Percentiles rank a stretch among this genome's conserved stretches.
Conservation (phyloP, 2,329 filamentous ascomycete genomes). For the Cryphonectria japonica region DNA sequence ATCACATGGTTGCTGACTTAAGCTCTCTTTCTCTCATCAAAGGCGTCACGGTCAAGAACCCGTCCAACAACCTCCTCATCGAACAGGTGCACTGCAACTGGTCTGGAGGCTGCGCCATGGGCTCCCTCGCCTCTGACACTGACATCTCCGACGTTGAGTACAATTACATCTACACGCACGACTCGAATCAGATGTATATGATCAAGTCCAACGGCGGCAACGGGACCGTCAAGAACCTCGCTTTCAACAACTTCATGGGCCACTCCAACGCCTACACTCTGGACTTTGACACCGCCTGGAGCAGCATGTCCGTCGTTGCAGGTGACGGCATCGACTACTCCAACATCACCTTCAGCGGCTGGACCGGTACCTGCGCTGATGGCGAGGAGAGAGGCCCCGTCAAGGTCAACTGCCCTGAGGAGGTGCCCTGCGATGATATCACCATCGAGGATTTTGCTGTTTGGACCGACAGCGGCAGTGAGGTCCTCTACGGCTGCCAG, state of each 20-base stretch:
- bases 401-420: conserved; percentile 54
- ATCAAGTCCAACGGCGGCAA: conserved; percentile 64
- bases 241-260: conserved; percentile 63
- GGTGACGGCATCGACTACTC: conserved; percentile 56
- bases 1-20: background rate
- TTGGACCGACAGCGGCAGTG: conserved; percentile 52
- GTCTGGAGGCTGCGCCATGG: conserved; percentile 57
- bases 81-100: conserved; percentile 66
- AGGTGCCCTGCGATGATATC: conserved; percentile 56
- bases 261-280: conserved; percentile 62
- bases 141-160: conserved; percentile 58
- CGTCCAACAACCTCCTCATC: conserved; percentile 57
- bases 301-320: conserved; percentile 26
- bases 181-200: conserved; percentile 67
- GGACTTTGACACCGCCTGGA: conserved; percentile 59
- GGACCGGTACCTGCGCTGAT: conserved; percentile 57
- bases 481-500: conserved; percentile 33
- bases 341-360: conserved; percentile 58
- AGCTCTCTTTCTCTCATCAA: too few species aligned
- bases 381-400: conserved; percentile 56
- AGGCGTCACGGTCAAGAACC: conserved; percentile 47
- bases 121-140: conserved; percentile 53
- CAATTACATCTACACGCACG: conserved; percentile 60
- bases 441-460: conserved; percentile 55
- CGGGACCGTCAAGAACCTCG: conserved; percentile 54